A percentile compares a stretch with the other conserved stretches of the same genome.
phyloP scores from a whole-genome alignment of 2,329 filamentous ascomycete genomes.

The Beauveria brongniartii region DNA sequence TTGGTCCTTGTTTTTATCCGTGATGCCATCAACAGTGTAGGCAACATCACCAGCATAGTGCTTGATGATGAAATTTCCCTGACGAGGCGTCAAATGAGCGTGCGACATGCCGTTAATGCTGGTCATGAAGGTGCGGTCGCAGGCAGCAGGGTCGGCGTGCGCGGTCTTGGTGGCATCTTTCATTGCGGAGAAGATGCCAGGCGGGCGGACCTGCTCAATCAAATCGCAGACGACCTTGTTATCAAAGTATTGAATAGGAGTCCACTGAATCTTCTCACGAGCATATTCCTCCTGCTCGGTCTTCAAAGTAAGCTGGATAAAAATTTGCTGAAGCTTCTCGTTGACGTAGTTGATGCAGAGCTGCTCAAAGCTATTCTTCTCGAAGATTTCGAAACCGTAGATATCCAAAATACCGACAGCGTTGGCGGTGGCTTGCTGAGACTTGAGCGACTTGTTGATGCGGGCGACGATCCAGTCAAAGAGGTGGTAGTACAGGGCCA shows the following conservation, averaged over 20 bases:
- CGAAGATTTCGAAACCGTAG: constrained; percentile 98
- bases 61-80: constrained; percentile 97
- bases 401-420: constrained; percentile 97
- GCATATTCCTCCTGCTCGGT: constrained; percentile 97
- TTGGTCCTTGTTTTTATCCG: constrained; percentile 99
- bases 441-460: constrained; percentile 80
- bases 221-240: constrained; percentile 98
- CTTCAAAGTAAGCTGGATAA: constrained; percentile 94
- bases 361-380: constrained; percentile 98
- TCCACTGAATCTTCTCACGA: constrained; percentile 95
- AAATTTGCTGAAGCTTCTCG: constrained; percentile 98
- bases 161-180: constrained; percentile 99
- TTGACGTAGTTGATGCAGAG: constrained; percentile 99
- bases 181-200: constrained; percentile 87
- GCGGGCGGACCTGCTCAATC: constrained; percentile 85
- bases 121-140: constrained; percentile 92
- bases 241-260: constrained; percentile 97
- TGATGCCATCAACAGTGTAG: constrained; percentile 93
- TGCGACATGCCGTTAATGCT: constrained; percentile 86
- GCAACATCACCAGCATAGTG: constrained; percentile 96
- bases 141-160: constrained; percentile 87
- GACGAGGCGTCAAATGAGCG: constrained; percentile 80
- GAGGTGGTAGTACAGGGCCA: constrained; percentile 94
- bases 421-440: constrained; percentile 66
- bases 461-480: constrained; percentile 98